Conservation (phyloP, 2,329 filamentous ascomycete genomes). For the Pseudogymnoascus sp. region DNA sequence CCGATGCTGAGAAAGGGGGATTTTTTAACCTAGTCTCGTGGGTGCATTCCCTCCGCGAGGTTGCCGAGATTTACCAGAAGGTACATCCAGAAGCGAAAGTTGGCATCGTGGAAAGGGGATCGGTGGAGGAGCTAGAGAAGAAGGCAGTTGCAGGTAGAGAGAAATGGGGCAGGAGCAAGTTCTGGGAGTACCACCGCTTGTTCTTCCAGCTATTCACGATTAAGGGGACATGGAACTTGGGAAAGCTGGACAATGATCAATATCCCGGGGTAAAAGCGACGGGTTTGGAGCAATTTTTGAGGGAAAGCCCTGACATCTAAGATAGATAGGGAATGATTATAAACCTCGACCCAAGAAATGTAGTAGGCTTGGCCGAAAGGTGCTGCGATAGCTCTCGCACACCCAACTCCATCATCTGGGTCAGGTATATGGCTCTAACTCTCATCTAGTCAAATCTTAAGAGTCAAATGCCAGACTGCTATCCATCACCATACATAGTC, state of each 20-base stretch:
- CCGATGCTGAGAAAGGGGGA: constrained; percentile 9
- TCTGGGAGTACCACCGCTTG: constrained; percentile 7
- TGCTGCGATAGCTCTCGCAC: background rate
- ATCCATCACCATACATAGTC: background rate
- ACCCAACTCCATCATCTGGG: background rate
- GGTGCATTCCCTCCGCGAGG: constrained; percentile 14
- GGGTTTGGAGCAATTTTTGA: background rate
- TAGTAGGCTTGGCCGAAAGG: background rate
- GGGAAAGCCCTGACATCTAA: background rate
- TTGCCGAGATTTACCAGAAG: background rate
- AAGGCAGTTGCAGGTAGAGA: background rate
- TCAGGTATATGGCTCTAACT: background rate
- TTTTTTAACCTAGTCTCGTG: constrained; percentile 7
- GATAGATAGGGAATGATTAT: background rate
- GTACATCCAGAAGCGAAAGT: background rate
- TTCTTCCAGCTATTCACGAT: constrained; percentile 3
- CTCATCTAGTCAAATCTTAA: background rate
- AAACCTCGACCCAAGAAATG: background rate
- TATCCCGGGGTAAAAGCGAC: background rate
- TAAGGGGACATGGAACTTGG: constrained; percentile 9
- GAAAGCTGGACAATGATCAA: background rate
- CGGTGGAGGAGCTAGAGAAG: background rate
- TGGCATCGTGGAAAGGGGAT: background rate
- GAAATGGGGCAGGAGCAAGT: background rate
- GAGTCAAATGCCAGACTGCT: background rate